Evolutionary conservation across 257 asterid species (phyloP).

Genomic region (Przewalskia tangutica): DNA sequence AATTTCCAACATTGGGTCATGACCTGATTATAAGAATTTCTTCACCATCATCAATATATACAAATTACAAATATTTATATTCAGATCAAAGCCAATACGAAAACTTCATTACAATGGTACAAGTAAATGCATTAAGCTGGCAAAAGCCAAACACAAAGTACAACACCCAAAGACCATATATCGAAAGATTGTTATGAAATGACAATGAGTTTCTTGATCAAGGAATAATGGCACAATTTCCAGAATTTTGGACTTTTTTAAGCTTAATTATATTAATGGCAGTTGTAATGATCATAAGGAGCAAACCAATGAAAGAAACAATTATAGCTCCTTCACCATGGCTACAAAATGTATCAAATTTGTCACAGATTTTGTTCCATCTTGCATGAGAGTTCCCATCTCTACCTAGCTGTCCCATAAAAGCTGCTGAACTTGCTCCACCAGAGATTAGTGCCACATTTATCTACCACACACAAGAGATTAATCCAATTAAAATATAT

Average conservation of each 20-base stretch:
- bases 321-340: constrained; percentile 61
- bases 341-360: constrained; percentile 48
- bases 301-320: constrained; percentile 45
- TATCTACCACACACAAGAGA: constrained; percentile 23
- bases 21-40: too few relatives aligned
- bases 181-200: not conserved
- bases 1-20: too few relatives aligned
- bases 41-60: too few relatives aligned
- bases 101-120: not conserved
- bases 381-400: constrained; percentile 76
- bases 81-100: not conserved
- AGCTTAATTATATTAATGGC: constrained; percentile 36
- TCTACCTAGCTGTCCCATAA: constrained; percentile 86
- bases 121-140: not conserved
- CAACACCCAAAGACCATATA: not conserved
- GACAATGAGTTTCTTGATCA: constrained; percentile 1
- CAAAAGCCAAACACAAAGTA: not conserved
- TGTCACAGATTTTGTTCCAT: constrained; percentile 80
- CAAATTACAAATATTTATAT: too few relatives aligned
- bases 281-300: constrained; percentile 41
- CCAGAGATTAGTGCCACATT: constrained; percentile 58
- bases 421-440: constrained; percentile 61
- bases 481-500: not conserved
- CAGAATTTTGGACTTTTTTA: constrained; percentile 17
- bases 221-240: constrained; percentile 19